Evolutionary conservation across 2,329 filamentous ascomycete species (phyloP).

Genomic region (Fusarium decemcellulare): DNA sequence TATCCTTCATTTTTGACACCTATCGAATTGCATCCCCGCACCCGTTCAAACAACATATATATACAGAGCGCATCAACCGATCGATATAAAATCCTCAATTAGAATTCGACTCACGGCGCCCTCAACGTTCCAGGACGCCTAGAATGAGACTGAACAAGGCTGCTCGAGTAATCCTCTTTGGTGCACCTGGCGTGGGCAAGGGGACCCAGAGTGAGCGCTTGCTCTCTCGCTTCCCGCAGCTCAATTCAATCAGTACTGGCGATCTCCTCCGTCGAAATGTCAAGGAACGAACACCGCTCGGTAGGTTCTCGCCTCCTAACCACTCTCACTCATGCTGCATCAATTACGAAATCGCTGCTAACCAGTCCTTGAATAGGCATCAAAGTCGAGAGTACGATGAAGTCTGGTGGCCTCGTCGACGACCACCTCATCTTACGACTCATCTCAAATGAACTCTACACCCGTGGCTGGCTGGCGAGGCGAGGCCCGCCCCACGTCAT

Average conservation of each 20-base stretch:
- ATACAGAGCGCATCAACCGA: background rate
- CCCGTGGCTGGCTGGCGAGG: conserved; percentile 84
- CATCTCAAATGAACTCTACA: conserved; percentile 89
- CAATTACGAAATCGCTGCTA: conserved; percentile 8
- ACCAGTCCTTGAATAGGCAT: conserved; percentile 72
- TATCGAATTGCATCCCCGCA: background rate
- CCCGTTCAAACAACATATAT: background rate
- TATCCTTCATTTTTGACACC: background rate
- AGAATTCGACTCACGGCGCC: conserved; percentile 25
- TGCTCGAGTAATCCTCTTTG: conserved; percentile 93
- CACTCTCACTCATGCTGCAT: background rate
- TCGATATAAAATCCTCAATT: background rate
- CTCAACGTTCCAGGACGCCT: conserved; percentile 40
- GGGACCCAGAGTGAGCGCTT: conserved; percentile 95
- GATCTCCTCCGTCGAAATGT: conserved; percentile 95
- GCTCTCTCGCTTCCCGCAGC: conserved; percentile 87
- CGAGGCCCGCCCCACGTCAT: conserved; percentile 63
- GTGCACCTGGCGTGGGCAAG: conserved; percentile 97
- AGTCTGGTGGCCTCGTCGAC: conserved; percentile 88
- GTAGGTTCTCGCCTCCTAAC: conserved; percentile 63
- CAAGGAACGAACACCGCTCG: conserved; percentile 86
- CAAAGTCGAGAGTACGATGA: conserved; percentile 91
- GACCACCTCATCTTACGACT: conserved; percentile 93
- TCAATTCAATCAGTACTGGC: conserved; percentile 93
- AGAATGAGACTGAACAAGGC: conserved; percentile 81